These are phyloP conservation scores for Kodamaea arcana DNA, from an alignment of 1,139 yeast species.

Conservation along the genomic window DNA sequence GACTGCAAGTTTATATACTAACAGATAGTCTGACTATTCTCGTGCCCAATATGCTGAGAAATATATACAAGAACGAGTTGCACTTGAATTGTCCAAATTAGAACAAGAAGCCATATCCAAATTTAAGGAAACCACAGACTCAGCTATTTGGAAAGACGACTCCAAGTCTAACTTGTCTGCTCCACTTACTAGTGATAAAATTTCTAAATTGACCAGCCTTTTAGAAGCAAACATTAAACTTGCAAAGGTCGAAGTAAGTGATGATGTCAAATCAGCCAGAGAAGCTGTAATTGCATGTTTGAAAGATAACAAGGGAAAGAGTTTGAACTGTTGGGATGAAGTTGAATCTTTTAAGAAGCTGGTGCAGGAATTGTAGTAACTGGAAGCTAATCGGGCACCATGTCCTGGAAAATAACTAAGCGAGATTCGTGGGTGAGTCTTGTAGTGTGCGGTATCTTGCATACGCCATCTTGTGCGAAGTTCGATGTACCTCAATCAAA, in stretches of 20 bases:
- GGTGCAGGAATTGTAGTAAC: conserved; percentile 29
- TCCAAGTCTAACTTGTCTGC: conserved; percentile 23
- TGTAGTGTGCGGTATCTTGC: too few species aligned
- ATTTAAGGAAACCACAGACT: conserved; percentile 51
- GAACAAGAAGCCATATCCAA: conserved; percentile 56
- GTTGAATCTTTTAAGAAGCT: conserved; percentile 67
- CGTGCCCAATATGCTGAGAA: conserved; percentile 77
- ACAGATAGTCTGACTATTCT: conserved; percentile 64
- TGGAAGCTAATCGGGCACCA: too few species aligned
- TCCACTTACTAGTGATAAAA: conserved; percentile 33
- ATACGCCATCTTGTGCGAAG: too few species aligned
- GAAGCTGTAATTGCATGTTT: conserved; percentile 61
- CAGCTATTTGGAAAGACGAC: conserved; percentile 32
- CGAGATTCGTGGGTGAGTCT: too few species aligned
- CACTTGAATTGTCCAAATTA: conserved; percentile 58
- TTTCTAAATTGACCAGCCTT: conserved; percentile 42
- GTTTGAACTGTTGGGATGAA: conserved; percentile 86
- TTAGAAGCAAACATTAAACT: conserved; percentile 48
- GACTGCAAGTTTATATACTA: neutral
- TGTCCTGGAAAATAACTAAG: too few species aligned
- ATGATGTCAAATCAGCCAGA: conserved; percentile 44
- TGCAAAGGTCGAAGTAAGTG: conserved; percentile 31
- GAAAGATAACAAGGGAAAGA: conserved; percentile 61
- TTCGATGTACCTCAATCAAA: too few species aligned
- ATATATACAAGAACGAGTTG: conserved; percentile 72